These are phyloP conservation scores for Lathyrus tuberosus DNA, from an alignment of 306 rosid species.

Conservation along the genomic window DNA sequence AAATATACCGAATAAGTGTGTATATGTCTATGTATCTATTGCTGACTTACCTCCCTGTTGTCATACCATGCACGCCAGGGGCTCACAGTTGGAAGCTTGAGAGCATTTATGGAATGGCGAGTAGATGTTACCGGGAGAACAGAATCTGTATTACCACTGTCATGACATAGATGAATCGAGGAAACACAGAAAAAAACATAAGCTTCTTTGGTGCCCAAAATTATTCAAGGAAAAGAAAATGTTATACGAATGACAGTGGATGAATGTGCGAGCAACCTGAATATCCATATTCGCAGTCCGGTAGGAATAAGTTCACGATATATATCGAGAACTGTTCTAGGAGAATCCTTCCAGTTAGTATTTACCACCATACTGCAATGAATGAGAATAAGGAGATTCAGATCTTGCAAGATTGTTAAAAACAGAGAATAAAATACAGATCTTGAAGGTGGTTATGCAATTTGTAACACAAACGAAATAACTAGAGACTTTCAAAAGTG, in stretches of 20 bases:
- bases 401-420: not conserved
- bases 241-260: no score
- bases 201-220: not conserved
- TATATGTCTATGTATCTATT: not conserved
- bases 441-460: not conserved
- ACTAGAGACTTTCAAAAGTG: constrained; percentile 14
- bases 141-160: constrained; percentile 87
- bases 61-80: constrained; percentile 91
- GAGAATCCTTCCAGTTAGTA: constrained; percentile 73
- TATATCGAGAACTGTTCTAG: constrained; percentile 67
- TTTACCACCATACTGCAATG: constrained; percentile 49
- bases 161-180: not conserved
- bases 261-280: no score
- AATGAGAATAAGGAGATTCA: constrained; percentile 8
- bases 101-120: constrained; percentile 75
- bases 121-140: constrained; percentile 82
- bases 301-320: no score
- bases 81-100: constrained; percentile 60
- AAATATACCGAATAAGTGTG: not conserved
- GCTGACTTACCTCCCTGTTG: constrained; percentile 56
- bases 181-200: no score
- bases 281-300: no score
- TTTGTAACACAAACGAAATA: constrained; percentile 16
- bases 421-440: not conserved
- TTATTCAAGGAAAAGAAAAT: not conserved